phyloP scores from a whole-genome alignment of 2,329 filamentous ascomycete species.

The Fusarium veterinarium region DNA sequence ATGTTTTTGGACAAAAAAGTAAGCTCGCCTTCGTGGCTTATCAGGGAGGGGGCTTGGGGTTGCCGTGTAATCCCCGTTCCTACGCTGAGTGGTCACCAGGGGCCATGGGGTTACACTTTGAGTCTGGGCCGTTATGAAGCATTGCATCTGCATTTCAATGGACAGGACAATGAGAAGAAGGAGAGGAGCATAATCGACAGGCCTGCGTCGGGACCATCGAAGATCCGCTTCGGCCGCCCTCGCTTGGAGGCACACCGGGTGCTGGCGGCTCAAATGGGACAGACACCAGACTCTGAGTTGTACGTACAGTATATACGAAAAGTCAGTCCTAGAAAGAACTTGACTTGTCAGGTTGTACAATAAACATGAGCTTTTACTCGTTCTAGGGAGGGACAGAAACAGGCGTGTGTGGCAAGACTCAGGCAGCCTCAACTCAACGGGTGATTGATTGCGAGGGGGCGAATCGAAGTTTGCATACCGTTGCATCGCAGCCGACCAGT shows the following conservation, averaged over 20 bases:
- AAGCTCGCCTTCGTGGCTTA: constrained; percentile 28
- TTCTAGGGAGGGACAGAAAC: constrained; percentile 8
- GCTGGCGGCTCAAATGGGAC: constrained; percentile 29
- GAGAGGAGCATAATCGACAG: constrained; percentile 12
- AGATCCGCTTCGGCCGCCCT: constrained; percentile 29
- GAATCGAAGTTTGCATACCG: constrained; percentile 18
- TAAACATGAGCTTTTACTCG: constrained; percentile 7
- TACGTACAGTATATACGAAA: background rate
- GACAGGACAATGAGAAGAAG: background rate
- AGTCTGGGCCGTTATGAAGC: constrained; percentile 7
- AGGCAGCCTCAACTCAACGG: constrained; percentile 11
- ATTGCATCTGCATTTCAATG: constrained; percentile 13
- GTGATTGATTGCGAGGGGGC: constrained; percentile 20
- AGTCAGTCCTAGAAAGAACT: constrained; percentile 14
- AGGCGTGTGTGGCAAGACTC: constrained; percentile 32
- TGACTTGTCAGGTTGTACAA: constrained; percentile 38
- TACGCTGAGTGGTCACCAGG: constrained; percentile 26
- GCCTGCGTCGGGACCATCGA: constrained; percentile 29
- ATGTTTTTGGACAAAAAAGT: constrained; percentile 36
- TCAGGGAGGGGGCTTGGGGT: constrained; percentile 11
- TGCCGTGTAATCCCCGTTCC: constrained; percentile 25
- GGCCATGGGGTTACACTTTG: constrained; percentile 16
- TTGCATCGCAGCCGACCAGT: constrained; percentile 37
- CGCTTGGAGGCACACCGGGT: constrained; percentile 31
- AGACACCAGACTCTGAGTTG: background rate